Percentiles rank a stretch among this genome's conserved stretches.
phyloP scores from a whole-genome alignment of 176 grass and related monocot genomes.

The Triticum aestivum region DNA sequence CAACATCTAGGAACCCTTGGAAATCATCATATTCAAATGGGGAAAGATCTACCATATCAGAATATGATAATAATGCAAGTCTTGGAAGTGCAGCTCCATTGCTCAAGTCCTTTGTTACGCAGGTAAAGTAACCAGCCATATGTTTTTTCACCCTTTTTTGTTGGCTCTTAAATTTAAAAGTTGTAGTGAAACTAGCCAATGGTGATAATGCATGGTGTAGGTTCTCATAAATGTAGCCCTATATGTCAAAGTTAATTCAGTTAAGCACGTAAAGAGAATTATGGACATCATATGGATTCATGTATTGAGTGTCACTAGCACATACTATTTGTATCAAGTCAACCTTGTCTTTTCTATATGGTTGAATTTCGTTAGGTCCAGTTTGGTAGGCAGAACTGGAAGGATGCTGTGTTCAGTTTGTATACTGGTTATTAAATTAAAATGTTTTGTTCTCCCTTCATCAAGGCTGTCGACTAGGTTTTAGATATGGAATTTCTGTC shows the following conservation, averaged over 20 bases:
- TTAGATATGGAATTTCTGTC: not conserved
- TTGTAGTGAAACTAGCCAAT: not conserved
- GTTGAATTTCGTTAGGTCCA: not conserved
- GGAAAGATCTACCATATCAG: slow-evolving; percentile 47
- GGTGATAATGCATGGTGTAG: not conserved
- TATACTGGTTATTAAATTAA: not conserved
- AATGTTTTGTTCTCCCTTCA: not conserved
- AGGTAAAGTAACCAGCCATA: slow-evolving; percentile 50
- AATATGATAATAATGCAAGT: slow-evolving; percentile 70
- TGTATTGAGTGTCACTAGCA: not conserved
- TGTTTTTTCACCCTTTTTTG: slow-evolving; percentile 1
- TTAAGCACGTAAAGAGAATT: slow-evolving; percentile 14
- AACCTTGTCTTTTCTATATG: not conserved
- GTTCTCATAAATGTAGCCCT: not conserved
- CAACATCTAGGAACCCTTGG: slow-evolving; percentile 65
- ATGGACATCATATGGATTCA: not conserved
- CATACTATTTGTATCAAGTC: not conserved
- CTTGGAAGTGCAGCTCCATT: slow-evolving; percentile 82
- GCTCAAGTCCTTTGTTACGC: slow-evolving; percentile 90
- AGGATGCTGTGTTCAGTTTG: not conserved
- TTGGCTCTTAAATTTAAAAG: not conserved
- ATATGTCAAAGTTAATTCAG: not conserved
- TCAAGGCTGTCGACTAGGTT: not conserved
- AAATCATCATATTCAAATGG: slow-evolving; percentile 86
- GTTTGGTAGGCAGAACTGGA: not conserved